Evolutionary conservation across 768 basidiomycete species (phyloP).

Genomic region (Nidularia pulvinata): DNA sequence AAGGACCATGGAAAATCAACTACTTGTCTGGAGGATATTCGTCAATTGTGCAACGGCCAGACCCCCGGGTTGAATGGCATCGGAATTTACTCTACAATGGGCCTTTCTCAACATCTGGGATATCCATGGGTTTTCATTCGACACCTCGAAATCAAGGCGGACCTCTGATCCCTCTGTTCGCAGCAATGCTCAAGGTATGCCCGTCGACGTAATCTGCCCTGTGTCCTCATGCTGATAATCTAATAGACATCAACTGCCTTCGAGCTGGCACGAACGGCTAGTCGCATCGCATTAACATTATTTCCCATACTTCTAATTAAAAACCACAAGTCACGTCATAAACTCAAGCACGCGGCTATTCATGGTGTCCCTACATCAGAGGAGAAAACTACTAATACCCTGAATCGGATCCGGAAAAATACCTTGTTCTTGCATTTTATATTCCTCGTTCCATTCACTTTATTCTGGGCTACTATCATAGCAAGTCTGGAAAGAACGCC

Average conservation of each 20-base stretch:
- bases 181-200: conserved; percentile 61
- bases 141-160: conserved; percentile 27
- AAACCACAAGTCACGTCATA: conserved; percentile 48
- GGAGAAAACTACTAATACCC: conserved; percentile 45
- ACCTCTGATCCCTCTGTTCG: conserved; percentile 56
- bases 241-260: conserved; percentile 72
- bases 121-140: conserved; percentile 30
- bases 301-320: conserved; percentile 67
- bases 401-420: conserved; percentile 47
- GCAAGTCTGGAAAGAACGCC: conserved; percentile 80
- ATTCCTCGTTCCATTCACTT: conserved; percentile 54
- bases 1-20: no score
- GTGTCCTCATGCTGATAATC: not conserved
- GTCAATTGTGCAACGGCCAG: no score
- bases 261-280: conserved; percentile 67
- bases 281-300: conserved; percentile 73
- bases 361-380: conserved; percentile 51
- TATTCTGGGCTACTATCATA: conserved; percentile 70
- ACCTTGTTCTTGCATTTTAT: conserved; percentile 54
- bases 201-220: not conserved
- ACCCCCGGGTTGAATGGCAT: not conserved
- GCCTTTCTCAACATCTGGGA: not conserved
- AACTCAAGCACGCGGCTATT: conserved; percentile 49
- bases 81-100: not conserved
- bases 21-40: no score